Evolutionary conservation across 257 asterid species (phyloP).

Genomic region (Solanum ossicruentum): DNA sequence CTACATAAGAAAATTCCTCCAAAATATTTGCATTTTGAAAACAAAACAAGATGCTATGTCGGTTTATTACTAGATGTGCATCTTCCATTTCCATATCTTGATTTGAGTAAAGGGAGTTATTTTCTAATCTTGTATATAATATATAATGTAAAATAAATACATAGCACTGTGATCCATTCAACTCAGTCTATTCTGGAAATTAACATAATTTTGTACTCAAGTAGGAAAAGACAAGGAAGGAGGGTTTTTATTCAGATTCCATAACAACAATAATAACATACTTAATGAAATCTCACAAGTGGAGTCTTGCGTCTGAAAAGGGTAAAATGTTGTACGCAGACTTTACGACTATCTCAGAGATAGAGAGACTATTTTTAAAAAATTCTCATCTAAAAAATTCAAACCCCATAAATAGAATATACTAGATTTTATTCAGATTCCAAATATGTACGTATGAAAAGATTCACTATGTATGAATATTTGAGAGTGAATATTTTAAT

Average conservation of each 20-base stretch:
- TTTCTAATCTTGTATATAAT: neutral
- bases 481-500: neutral
- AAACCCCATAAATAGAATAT: too few relatives aligned
- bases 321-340: too few relatives aligned
- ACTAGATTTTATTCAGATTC: too few relatives aligned
- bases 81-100: neutral
- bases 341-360: too few relatives aligned
- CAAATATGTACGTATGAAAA: neutral
- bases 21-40: neutral
- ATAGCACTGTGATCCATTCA: neutral
- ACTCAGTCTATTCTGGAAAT: neutral
- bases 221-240: conserved; percentile 12
- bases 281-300: too few relatives aligned
- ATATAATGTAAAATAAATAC: neutral
- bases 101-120: neutral
- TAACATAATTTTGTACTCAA: neutral
- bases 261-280: too few relatives aligned
- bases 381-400: too few relatives aligned
- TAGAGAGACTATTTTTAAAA: too few relatives aligned
- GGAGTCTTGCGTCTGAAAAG: too few relatives aligned
- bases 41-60: conserved; percentile 29
- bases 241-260: neutral
- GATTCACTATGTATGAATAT: neutral
- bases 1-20: too few relatives aligned
- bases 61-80: neutral